A percentile compares a stretch with the other conserved stretches of the same genome.
Evolutionary conservation across 1,139 yeast genomes (phyloP).

Genomic region (Saccharomyces hybrid): DNA sequence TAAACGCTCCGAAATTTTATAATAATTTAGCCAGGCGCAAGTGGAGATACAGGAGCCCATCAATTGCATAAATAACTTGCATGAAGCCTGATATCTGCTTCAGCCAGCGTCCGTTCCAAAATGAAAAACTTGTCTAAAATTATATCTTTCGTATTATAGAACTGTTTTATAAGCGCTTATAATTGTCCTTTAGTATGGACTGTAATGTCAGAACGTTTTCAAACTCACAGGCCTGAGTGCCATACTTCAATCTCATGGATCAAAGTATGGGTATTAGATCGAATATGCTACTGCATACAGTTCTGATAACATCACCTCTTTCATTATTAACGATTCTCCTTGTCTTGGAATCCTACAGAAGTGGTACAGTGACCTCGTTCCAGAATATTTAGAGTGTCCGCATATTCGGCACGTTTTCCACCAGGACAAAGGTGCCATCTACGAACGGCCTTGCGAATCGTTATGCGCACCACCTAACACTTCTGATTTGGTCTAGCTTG

Average conservation of each 20-base stretch:
- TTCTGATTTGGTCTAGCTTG: not conserved
- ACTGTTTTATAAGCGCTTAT: not conserved
- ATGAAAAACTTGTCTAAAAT: not conserved
- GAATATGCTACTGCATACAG: too few relatives aligned
- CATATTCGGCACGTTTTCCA: too few relatives aligned
- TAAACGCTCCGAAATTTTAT: not conserved
- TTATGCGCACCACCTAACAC: not conserved
- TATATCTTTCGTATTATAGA: not conserved
- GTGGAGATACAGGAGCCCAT: not conserved
- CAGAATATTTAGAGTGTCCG: too few relatives aligned
- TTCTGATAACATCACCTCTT: too few relatives aligned
- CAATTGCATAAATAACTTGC: not conserved
- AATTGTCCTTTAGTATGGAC: not conserved
- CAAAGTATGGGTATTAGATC: too few relatives aligned
- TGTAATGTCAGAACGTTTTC: not conserved
- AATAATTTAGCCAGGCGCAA: not conserved
- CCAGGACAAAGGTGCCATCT: conserved; percentile 10
- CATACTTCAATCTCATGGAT: not conserved
- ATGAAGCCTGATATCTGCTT: not conserved
- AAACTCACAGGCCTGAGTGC: not conserved
- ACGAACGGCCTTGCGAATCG: conserved; percentile 7
- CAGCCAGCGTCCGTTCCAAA: not conserved
- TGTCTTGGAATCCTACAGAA: too few relatives aligned
- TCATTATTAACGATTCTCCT: too few relatives aligned
- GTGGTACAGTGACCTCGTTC: too few relatives aligned